Conservation (phyloP, 208 protist genomes). For the Crithidia expoeki region DNA sequence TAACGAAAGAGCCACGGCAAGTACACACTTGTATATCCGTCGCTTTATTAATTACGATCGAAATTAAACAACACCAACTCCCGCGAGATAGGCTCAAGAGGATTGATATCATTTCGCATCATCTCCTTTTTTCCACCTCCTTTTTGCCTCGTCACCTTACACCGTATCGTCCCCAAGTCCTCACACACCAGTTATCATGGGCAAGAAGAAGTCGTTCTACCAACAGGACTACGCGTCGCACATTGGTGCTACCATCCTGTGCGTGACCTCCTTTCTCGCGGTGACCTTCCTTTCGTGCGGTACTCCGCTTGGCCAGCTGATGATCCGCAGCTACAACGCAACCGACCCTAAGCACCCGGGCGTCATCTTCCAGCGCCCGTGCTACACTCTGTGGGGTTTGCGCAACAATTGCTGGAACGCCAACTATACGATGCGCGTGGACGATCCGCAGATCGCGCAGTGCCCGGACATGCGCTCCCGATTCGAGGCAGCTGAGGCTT, state of each 20-base stretch:
- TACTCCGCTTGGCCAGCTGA: slow-evolving; percentile 52
- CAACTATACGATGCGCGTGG: slow-evolving; percentile 49
- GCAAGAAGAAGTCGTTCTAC: slow-evolving; percentile 53
- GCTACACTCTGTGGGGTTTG: slow-evolving; percentile 69
- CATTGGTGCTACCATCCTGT: slow-evolving; percentile 54
- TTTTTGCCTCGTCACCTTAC: background rate
- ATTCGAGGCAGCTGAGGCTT: slow-evolving; percentile 59
- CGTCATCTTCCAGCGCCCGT: slow-evolving; percentile 17
- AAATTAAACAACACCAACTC: slow-evolving; percentile 3
- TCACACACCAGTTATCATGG: slow-evolving; percentile 35
- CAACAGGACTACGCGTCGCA: slow-evolving; percentile 51
- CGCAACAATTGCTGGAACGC: slow-evolving; percentile 47
- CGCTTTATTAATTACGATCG: slow-evolving; percentile 15
- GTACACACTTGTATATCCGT: slow-evolving; percentile 22
- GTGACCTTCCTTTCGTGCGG: slow-evolving; percentile 48
- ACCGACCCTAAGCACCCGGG: background rate
- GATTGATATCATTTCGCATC: background rate
- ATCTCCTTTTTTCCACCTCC: background rate
- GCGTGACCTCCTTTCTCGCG: slow-evolving; percentile 49
- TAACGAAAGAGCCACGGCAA: slow-evolving; percentile 6
- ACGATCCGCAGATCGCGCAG: slow-evolving; percentile 26
- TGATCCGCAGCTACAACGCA: slow-evolving; percentile 14
- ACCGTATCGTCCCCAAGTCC: background rate
- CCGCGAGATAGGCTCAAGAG: background rate
- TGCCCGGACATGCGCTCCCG: slow-evolving; percentile 47